Evolutionary conservation across 2,329 filamentous ascomycete genomes (phyloP).

Genomic region (Fusarium poae): DNA sequence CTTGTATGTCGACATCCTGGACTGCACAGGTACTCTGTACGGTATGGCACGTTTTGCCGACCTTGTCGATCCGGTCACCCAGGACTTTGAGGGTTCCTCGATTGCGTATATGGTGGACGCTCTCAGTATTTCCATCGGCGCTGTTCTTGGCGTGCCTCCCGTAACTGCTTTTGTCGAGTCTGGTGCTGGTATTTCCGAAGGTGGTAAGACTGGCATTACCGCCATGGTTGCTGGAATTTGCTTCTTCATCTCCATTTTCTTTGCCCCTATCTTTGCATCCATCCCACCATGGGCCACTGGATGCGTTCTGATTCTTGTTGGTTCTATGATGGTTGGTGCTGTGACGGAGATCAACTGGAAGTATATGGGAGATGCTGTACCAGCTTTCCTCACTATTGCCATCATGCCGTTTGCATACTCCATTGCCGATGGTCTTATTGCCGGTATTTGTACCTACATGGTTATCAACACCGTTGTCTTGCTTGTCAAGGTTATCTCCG

Average conservation of each 20-base stretch:
- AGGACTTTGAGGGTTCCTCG: conserved; percentile 89
- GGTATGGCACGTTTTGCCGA: conserved; percentile 89
- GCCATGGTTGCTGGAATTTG: conserved; percentile 82
- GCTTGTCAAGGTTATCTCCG: conserved; percentile 73
- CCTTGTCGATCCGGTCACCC: conserved; percentile 82
- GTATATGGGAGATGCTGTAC: conserved; percentile 85
- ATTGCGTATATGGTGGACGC: conserved; percentile 88
- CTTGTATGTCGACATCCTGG: conserved; percentile 90
- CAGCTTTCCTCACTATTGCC: conserved; percentile 85
- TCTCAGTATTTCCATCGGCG: conserved; percentile 80
- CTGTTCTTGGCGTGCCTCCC: conserved; percentile 81
- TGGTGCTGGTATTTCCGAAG: conserved; percentile 90
- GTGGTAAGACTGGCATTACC: conserved; percentile 86
- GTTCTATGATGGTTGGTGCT: conserved; percentile 85
- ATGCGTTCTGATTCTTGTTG: conserved; percentile 87
- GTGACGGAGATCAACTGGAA: conserved; percentile 90
- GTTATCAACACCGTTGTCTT: conserved; percentile 79
- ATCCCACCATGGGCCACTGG: conserved; percentile 92
- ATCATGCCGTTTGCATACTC: conserved; percentile 93
- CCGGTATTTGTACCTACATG: conserved; percentile 81
- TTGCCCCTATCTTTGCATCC: conserved; percentile 89
- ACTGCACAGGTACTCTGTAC: conserved; percentile 88
- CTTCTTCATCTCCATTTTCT: conserved; percentile 90
- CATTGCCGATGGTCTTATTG: conserved; percentile 88
- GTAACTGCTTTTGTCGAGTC: conserved; percentile 91